Base-by-base conservation (phyloP, 768 basidiomycete genomes). In the Boletus rex-veris region DNA sequence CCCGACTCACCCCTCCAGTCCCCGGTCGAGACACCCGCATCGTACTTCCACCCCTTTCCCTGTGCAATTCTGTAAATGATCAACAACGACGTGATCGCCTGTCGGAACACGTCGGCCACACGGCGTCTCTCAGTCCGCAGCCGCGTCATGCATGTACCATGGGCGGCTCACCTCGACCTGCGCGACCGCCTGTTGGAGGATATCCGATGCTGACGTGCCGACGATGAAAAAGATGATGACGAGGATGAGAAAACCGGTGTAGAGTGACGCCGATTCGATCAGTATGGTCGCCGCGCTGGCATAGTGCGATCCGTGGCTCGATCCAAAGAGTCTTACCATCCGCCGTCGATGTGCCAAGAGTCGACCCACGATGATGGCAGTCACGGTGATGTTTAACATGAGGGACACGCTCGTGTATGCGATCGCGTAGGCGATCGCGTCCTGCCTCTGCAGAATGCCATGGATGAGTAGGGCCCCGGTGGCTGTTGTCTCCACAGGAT, bases 1-100 rank as follows among this genome's bases (percentile, higher is more conserved):
- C n/a, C n/a, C n/a, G n/a, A n/a, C n/a, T n/a, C n/a, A n/a, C 62
- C 62, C 33, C 55, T 57, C 62, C 62, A 63, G 28, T 61, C 62
- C 15, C 7, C 19, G 5, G 62, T 21, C 16, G 59, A 42, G 31
- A 63, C 58, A 0, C 5, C 44, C 2, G 35, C 26, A 4, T 48
- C 35, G 12, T 50, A 45, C 24, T 9, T 51, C 62, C 62, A 64
- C 14, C 30, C 62, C 16, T 55, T 54, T 3, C 62, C 62, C 3
- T 44, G 50, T 0, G 62, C 50, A n/a, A 63, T 64, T 11, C 62
- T 59, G 40, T 61, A 63, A 3, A 63, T 55, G 35, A 63, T 64
- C 43, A 63, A 26, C 24, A 61, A n/a, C 2, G 62, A 48, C 6
- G 59, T 19, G 30, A 64, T 64, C 35, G 45, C 14, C 62, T 63